These are phyloP conservation scores for Camelina hispida DNA, from an alignment of 345 rosid genomes.

Conservation along the genomic window DNA sequence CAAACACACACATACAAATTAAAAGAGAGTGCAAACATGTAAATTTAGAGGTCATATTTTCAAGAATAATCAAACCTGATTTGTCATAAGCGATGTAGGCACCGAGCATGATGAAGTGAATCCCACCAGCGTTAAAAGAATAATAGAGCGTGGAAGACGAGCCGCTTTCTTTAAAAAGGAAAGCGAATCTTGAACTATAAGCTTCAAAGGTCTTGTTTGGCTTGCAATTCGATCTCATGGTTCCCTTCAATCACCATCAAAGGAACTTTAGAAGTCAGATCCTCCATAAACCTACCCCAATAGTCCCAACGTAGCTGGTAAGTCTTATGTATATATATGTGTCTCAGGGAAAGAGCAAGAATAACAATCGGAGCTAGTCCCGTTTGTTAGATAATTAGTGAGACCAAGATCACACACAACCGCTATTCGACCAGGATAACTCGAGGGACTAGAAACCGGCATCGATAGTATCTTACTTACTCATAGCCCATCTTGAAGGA, in stretches of 20 bases:
- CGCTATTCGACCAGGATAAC: slow-evolving; percentile 71
- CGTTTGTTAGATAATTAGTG: slow-evolving; percentile 82
- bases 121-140: slow-evolving; percentile 92
- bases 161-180: slow-evolving; percentile 76
- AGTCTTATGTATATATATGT: slow-evolving; percentile 67
- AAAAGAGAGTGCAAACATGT: not conserved
- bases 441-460: slow-evolving; percentile 63
- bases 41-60: not conserved
- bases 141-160: slow-evolving; percentile 77
- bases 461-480: slow-evolving; percentile 27
- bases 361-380: slow-evolving; percentile 80
- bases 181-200: slow-evolving; percentile 82
- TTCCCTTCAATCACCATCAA: slow-evolving; percentile 89
- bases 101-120: slow-evolving; percentile 88
- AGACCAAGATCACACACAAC: slow-evolving; percentile 82
- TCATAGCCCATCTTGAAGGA: slow-evolving; percentile 67
- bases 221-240: slow-evolving; percentile 83
- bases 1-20: slow-evolving; percentile 3
- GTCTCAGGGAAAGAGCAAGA: slow-evolving; percentile 59
- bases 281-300: slow-evolving; percentile 95
- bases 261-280: slow-evolving; percentile 70
- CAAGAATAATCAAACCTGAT: slow-evolving; percentile 50
- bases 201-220: slow-evolving; percentile 70
- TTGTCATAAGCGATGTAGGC: slow-evolving; percentile 66
- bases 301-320: slow-evolving; percentile 93